A percentile compares a stretch with the other conserved stretches of the same genome.
These are phyloP conservation scores for Globisporangium canariense DNA, from an alignment of 352 stramenopile species.

Conservation along the genomic window DNA sequence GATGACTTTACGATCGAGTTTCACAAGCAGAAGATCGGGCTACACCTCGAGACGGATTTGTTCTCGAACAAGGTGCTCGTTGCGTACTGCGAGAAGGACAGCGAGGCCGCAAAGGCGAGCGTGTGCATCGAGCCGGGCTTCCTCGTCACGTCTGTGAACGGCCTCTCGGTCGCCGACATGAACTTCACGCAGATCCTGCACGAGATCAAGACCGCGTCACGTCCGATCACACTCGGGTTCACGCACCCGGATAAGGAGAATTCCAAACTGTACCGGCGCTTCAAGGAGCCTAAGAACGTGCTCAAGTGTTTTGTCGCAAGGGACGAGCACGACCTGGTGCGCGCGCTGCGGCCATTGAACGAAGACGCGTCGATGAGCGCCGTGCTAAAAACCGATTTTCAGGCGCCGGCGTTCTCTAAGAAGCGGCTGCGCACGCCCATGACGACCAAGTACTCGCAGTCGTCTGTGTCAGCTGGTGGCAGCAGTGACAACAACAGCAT, in stretches of 20 bases:
- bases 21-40: conserved; percentile 49
- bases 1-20: conserved; percentile 65
- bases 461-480: conserved; percentile 5
- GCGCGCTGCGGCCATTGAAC: conserved; percentile 45
- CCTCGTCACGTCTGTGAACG: conserved; percentile 67
- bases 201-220: conserved; percentile 41
- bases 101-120: conserved; percentile 39
- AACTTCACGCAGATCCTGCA: conserved; percentile 47
- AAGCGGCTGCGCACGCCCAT: conserved; percentile 8
- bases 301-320: conserved; percentile 46
- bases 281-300: conserved; percentile 51
- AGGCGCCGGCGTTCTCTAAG: conserved; percentile 29
- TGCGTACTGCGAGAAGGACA: conserved; percentile 58
- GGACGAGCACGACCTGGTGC: conserved; percentile 43
- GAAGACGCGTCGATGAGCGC: conserved; percentile 41
- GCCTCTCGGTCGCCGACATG: conserved; percentile 32
- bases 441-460: not conserved
- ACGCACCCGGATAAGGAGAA: conserved; percentile 24
- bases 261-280: conserved; percentile 30
- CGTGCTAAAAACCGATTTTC: conserved; percentile 47
- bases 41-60: conserved; percentile 67
- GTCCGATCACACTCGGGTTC: conserved; percentile 62
- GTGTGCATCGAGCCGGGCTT: conserved; percentile 50
- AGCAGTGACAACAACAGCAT: conserved; percentile 16
- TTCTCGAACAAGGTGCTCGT: conserved; percentile 60